A percentile compares a stretch with the other conserved stretches of the same genome.
These are phyloP conservation scores for Clavispora phyllophila DNA, from an alignment of 805 yeast species.

Conservation along the genomic window DNA sequence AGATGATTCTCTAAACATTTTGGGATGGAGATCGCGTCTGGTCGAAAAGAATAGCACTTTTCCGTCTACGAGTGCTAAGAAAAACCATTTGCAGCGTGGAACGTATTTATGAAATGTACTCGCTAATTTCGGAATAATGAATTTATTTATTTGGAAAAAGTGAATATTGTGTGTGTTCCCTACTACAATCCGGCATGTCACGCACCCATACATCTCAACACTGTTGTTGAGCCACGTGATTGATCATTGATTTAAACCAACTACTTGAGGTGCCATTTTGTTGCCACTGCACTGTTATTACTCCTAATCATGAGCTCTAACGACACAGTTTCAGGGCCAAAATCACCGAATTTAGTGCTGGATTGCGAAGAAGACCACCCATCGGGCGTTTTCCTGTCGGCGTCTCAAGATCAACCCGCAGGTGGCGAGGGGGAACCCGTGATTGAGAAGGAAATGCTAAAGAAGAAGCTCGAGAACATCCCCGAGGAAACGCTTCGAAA, in stretches of 20 bases:
- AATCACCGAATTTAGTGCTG: background rate
- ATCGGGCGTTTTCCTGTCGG: background rate
- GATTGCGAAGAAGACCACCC: background rate
- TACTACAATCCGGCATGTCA: too few relatives aligned
- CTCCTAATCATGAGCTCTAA: background rate
- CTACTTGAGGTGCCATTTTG: background rate
- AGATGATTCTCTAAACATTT: slow-evolving; percentile 6
- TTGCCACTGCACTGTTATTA: background rate
- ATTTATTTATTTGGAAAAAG: too few relatives aligned
- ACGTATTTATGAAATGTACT: too few relatives aligned
- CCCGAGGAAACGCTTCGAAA: slow-evolving; percentile 16
- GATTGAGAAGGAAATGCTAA: slow-evolving; percentile 11
- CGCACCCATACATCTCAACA: too few relatives aligned
- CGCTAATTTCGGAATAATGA: too few relatives aligned
- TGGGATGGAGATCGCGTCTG: slow-evolving; percentile 3
- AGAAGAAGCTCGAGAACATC: slow-evolving; percentile 14
- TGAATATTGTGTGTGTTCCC: too few relatives aligned
- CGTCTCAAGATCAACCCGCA: background rate
- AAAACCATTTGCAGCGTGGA: too few relatives aligned
- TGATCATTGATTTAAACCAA: background rate
- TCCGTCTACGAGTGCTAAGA: background rate
- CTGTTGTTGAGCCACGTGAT: background rate
- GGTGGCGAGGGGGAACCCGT: background rate
- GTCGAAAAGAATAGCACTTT: background rate
- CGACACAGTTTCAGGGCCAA: background rate